Conservation (phyloP, 2,329 filamentous ascomycete genomes). For the Zarea fungicola region DNA sequence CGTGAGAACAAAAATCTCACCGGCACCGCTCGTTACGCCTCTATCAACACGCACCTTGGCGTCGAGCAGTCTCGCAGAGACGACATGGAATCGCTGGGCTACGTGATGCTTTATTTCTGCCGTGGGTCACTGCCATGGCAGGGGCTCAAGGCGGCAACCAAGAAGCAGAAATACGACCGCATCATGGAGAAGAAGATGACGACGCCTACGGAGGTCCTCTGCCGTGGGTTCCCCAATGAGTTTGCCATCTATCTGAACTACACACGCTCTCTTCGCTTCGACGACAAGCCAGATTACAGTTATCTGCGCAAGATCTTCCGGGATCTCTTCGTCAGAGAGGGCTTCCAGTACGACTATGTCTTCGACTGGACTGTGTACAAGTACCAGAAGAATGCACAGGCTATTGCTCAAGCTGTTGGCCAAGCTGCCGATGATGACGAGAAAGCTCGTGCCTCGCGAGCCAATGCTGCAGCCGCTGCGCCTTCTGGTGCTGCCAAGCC, state of each 20-base stretch:
- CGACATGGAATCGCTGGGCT: constrained; percentile 98
- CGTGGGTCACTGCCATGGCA: constrained; percentile 98
- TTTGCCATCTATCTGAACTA: constrained; percentile 99
- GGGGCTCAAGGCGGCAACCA: constrained; percentile 94
- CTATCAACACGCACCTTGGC: constrained; percentile 97
- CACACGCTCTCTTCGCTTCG: constrained; percentile 95
- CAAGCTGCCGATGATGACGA: constrained; percentile 65
- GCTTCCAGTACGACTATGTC: constrained; percentile 99
- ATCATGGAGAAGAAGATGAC: constrained; percentile 99
- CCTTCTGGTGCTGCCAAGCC: constrained; percentile 62
- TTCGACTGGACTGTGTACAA: constrained; percentile 99
- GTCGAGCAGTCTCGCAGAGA: constrained; percentile 99
- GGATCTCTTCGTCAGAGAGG: constrained; percentile 96
- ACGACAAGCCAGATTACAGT: constrained; percentile 99
- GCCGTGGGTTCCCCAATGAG: constrained; percentile 98
- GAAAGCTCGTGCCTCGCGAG: constrained; percentile 64
- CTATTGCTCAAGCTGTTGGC: constrained; percentile 77
- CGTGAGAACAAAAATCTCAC: constrained; percentile 99
- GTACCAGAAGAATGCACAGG: constrained; percentile 98
- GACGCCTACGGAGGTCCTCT: constrained; percentile 94
- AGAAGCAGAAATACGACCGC: constrained; percentile 99
- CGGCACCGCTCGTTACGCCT: constrained; percentile 95
- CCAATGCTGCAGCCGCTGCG: constrained; percentile 59
- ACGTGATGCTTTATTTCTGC: constrained; percentile 99
- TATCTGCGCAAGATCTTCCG: constrained; percentile 99